These are phyloP conservation scores for Neopestalotiopsis sp. DNA, from an alignment of 2,329 filamentous ascomycete genomes.

Conservation along the genomic window DNA sequence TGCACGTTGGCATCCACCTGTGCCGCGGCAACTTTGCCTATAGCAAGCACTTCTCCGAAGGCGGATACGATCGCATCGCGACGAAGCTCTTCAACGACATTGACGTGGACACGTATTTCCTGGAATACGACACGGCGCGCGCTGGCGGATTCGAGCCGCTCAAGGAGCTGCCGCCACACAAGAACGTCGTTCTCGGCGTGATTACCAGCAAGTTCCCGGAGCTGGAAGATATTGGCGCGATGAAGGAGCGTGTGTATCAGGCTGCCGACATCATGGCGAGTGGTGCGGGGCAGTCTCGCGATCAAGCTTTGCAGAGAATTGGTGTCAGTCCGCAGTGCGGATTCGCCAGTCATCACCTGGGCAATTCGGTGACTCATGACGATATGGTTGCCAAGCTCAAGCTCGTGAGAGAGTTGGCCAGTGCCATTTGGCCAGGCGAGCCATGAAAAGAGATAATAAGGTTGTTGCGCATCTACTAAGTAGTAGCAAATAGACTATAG, in stretches of 20 bases:
- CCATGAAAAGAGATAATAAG: slow-evolving; percentile 28
- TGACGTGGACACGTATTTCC: slow-evolving; percentile 69
- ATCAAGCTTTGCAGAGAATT: slow-evolving; percentile 72
- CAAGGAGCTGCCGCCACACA: slow-evolving; percentile 62
- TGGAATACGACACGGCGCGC: slow-evolving; percentile 71
- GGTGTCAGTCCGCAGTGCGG: slow-evolving; percentile 76
- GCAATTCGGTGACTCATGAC: slow-evolving; percentile 70
- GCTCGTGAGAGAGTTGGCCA: slow-evolving; percentile 72
- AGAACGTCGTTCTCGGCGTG: slow-evolving; percentile 68
- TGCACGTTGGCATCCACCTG: slow-evolving; percentile 79
- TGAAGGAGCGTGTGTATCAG: slow-evolving; percentile 61
- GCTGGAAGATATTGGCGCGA: slow-evolving; percentile 65
- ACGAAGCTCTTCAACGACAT: slow-evolving; percentile 68
- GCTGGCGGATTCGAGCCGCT: slow-evolving; percentile 71
- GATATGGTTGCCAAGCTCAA: slow-evolving; percentile 77
- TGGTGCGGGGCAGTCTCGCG: slow-evolving; percentile 65
- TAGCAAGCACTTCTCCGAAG: slow-evolving; percentile 69
- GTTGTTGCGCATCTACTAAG: background rate
- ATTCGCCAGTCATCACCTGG: slow-evolving; percentile 76
- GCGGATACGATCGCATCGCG: slow-evolving; percentile 70
- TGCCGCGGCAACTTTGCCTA: slow-evolving; percentile 73
- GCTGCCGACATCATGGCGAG: slow-evolving; percentile 73
- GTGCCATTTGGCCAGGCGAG: slow-evolving; percentile 69
- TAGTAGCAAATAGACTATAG: background rate
- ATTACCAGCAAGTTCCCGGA: slow-evolving; percentile 68